Evolutionary conservation across 73 alveolate genomes (phyloP), one percentile per base, ranked within the genome.

Genomic region (Paramecium bursaria): DNA sequence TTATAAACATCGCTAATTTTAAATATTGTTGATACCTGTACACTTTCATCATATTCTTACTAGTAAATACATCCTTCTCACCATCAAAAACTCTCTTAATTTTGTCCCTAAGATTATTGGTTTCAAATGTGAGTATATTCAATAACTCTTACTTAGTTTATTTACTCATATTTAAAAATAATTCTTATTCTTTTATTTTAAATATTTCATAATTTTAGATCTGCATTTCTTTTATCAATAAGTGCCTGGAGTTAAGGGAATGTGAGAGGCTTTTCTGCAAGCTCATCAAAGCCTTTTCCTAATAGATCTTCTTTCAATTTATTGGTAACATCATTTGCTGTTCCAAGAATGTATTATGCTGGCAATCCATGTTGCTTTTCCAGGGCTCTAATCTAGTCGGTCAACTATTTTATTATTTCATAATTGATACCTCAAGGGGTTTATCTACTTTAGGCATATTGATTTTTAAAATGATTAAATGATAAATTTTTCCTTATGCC

Each of bases 191-290:
- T n/a, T n/a, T n/a, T n/a, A n/a, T n/a, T n/a, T n/a, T n/a, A n/a
- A n/a, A n/a, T n/a, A n/a, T n/a, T n/a, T n/a, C n/a, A n/a, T n/a
- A n/a, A n/a, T n/a, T n/a, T n/a, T n/a, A n/a, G n/a, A n/a, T n/a
- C n/a, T n/a, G n/a, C n/a, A n/a, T n/a, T n/a, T 54, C 75, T 22
- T 19, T 21, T 57, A 15, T 42, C 52, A 53, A 76, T 76, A 44
- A 67, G 50, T 7, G 17, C 49, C 1, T 14, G 46, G 14, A 67
- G 9, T 15, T 67, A 33, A 25, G 2, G 1, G 17, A 42, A 4
- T 23, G 33, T 67, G 17, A 67, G n/a, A 33, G 82, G 82, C 44
- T 67, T 67, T 2, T 67, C 82, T 17, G 19, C 33, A 39, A 17
- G 42, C 5, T 67, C 82, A 67, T 67, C 82, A 67, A 39, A 67